Percentiles rank a stretch among this genome's conserved stretches.
These are phyloP conservation scores for Calonectria pseudoturangicola DNA, from an alignment of 2,329 filamentous ascomycete genomes.

Conservation along the genomic window DNA sequence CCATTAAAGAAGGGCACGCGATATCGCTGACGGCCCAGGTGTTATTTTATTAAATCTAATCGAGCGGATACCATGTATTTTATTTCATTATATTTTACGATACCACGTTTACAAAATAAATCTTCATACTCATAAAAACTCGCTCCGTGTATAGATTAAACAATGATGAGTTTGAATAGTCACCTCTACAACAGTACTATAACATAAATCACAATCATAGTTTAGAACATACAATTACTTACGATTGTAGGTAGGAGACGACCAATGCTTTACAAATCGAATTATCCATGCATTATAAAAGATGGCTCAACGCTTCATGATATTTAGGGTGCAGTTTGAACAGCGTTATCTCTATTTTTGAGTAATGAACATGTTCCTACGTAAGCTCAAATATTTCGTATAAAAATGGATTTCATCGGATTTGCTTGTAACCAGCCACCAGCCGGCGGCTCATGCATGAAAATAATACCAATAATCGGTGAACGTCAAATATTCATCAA, in stretches of 20 bases:
- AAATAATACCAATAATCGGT: constrained; percentile 21
- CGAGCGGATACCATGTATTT: too few species aligned
- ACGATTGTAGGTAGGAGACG: neutral
- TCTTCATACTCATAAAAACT: too few species aligned
- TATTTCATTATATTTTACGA: too few species aligned
- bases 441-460: constrained; percentile 2
- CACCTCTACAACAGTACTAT: neutral
- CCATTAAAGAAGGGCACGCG: too few species aligned
- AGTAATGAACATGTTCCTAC: neutral
- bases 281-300: too few species aligned
- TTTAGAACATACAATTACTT: neutral
- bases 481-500: constrained; percentile 40
- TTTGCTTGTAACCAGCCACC: constrained; percentile 4
- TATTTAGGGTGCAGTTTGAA: neutral
- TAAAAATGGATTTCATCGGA: constrained; percentile 4
- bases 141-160: neutral
- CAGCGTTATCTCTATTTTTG: too few species aligned
- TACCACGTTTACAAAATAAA: too few species aligned
- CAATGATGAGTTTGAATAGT: neutral
- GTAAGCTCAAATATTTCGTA: constrained; percentile 6
- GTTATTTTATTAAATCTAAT: too few species aligned
- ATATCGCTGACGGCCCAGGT: too few species aligned
- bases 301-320: neutral
- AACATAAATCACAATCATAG: too few species aligned
- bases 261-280: too few species aligned